Evolutionary conservation across 176 grass and related monocot species (phyloP).

Genomic region (Rhynchospora breviuscula): DNA sequence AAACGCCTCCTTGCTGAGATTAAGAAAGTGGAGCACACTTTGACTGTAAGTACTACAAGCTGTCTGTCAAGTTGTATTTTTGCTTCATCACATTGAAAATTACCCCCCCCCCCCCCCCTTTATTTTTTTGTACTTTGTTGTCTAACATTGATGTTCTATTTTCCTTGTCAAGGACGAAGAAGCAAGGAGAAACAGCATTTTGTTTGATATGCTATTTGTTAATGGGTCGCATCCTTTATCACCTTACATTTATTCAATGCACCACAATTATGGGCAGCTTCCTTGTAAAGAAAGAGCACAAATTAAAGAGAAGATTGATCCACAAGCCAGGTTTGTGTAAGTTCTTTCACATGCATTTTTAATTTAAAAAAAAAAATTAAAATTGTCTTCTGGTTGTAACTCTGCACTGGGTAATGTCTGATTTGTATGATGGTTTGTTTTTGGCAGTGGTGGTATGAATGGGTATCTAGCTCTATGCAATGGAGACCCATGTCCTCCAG

Average conservation of each 20-base stretch:
- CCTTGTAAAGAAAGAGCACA: slow-evolving; percentile 45
- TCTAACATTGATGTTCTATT: slow-evolving; percentile 25
- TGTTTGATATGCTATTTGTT: slow-evolving; percentile 95
- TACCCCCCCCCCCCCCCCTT: no score
- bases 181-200: slow-evolving; percentile 81
- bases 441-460: slow-evolving; percentile 92
- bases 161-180: slow-evolving; percentile 66
- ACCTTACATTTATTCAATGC: slow-evolving; percentile 88
- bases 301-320: slow-evolving; percentile 87
- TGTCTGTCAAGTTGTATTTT: slow-evolving; percentile 3
- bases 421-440: slow-evolving; percentile 18
- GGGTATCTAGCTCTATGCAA: slow-evolving; percentile 81
- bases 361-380: neutral
- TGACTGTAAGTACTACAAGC: slow-evolving; percentile 49
- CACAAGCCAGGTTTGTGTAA: slow-evolving; percentile 69
- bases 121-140: neutral
- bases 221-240: slow-evolving; percentile 84
- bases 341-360: neutral
- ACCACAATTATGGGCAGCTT: slow-evolving; percentile 66
- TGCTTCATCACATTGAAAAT: neutral
- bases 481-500: slow-evolving; percentile 80
- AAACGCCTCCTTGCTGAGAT: slow-evolving; percentile 74
- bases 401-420: neutral
- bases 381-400: neutral
- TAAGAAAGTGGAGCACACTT: slow-evolving; percentile 83